phyloP scores from a whole-genome alignment of 129 eudicot genomes.

The Cynara cardunculus region DNA sequence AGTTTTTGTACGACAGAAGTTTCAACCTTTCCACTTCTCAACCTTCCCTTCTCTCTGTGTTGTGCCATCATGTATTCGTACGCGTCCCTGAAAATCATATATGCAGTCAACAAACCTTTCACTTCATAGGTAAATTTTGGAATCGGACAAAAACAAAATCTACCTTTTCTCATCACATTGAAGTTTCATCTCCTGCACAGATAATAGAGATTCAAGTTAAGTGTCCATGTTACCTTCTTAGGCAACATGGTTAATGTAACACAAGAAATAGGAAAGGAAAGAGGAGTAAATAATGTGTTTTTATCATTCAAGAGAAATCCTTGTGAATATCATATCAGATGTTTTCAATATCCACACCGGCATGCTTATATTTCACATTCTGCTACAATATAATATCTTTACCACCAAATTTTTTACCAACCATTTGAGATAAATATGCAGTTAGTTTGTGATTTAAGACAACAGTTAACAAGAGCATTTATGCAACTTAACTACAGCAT shows the following conservation, averaged over 20 bases:
- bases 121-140: conserved; percentile 9
- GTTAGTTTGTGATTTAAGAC: neutral
- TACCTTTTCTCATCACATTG: conserved; percentile 97
- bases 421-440: neutral
- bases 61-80: conserved; percentile 76
- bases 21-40: conserved; percentile 67
- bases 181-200: conserved; percentile 85
- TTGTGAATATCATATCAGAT: neutral
- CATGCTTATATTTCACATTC: neutral
- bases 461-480: neutral
- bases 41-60: conserved; percentile 65
- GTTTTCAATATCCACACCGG: neutral
- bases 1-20: conserved; percentile 51
- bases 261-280: neutral
- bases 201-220: conserved; percentile 23
- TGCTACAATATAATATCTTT: neutral
- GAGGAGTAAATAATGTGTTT: neutral
- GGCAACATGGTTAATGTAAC: neutral
- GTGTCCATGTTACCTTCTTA: neutral
- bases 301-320: neutral
- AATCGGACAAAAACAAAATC: neutral
- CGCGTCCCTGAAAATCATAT: conserved; percentile 53
- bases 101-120: conserved; percentile 11
- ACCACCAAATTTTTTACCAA: neutral
- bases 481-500: neutral